phyloP scores from a whole-genome alignment of 306 rosid genomes.

The Chamaecrista fasciculata region DNA sequence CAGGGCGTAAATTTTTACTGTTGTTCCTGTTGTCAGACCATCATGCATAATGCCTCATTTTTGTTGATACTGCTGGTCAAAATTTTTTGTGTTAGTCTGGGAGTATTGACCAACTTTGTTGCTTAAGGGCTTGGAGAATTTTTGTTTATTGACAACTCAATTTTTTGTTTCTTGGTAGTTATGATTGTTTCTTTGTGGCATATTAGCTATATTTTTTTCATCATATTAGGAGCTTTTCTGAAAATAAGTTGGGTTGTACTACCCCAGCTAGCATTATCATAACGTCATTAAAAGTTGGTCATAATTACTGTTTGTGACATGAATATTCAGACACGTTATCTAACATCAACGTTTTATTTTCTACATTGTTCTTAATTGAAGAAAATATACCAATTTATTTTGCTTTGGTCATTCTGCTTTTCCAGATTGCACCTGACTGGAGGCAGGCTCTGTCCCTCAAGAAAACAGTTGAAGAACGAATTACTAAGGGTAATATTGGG shows the following conservation, averaged over 20 bases:
- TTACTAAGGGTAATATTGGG: conserved; percentile 61
- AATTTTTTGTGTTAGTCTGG: conserved; percentile 9
- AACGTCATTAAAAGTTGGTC: neutral
- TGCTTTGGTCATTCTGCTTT: conserved; percentile 22
- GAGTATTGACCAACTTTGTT: neutral
- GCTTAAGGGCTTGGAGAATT: conserved; percentile 1
- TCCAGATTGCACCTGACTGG: conserved; percentile 94
- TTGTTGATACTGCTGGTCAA: neutral
- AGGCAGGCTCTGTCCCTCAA: conserved; percentile 76
- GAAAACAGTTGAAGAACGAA: conserved; percentile 61
- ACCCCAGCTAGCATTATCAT: neutral
- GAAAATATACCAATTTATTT: neutral
- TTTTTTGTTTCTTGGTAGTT: conserved; percentile 14
- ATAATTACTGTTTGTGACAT: neutral
- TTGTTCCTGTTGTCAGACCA: conserved; percentile 4
- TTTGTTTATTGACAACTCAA: no score
- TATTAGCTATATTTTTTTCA: neutral
- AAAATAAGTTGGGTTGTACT: neutral
- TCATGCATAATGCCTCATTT: conserved; percentile 12
- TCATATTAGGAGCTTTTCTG: neutral
- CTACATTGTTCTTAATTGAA: neutral
- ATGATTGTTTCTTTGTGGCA: neutral
- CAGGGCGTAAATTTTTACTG: neutral
- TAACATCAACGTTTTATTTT: no score
- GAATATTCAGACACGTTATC: neutral